Base-by-base conservation (phyloP, 2,329 filamentous ascomycete genomes). In the Aspergillus carbonarius region DNA sequence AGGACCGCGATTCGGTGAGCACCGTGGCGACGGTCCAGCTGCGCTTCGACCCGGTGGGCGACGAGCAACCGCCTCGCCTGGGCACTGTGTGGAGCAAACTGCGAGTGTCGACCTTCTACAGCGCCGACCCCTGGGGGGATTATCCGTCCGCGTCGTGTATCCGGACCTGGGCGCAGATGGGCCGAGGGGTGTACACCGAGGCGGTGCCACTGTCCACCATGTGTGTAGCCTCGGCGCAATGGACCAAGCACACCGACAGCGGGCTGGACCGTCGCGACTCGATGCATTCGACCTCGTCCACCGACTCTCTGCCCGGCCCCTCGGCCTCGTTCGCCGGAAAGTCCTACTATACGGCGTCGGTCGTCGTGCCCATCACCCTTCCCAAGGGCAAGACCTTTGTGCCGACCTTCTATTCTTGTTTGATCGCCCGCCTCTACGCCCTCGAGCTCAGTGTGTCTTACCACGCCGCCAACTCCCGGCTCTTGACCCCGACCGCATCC, bases 351-450 rank as follows among this genome's bases (percentile, higher is more conserved):
- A 86, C 84, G 2, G 81, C 87, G 6, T 78, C 78, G n/a, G 76
- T 91, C 35, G 70, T 88, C 1, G 82, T 90, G 1, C 88, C 88
- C 0, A 76, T 90, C 66, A 81, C 81, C 0, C 79, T 89, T 0
- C 87, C 88, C 2, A 68, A 70, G n/a, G 77, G 77, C 61, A 88
- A 87, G 65, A 76, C 81, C 25, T 88, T 88, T 70, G 75, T 88
- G 18, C 88, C 88, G 1, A 88, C 87, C 2, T 91, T 91, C 75
- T 85, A 90, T 76, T 82, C 83, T 39, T 91, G 88, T 70, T 81
- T 90, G 54, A 76, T 86, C 46, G 85, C 84, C n/a, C 81, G 88
- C 54, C 75, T 80, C 17, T 91, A 91, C 70, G 72, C 78, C 4
- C 79, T 91, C 13, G 82, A 85, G 54, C 73, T 91, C 57, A 77